Conservation (phyloP, 78 protist genomes). For the Carpediemonas membranifera region DNA sequence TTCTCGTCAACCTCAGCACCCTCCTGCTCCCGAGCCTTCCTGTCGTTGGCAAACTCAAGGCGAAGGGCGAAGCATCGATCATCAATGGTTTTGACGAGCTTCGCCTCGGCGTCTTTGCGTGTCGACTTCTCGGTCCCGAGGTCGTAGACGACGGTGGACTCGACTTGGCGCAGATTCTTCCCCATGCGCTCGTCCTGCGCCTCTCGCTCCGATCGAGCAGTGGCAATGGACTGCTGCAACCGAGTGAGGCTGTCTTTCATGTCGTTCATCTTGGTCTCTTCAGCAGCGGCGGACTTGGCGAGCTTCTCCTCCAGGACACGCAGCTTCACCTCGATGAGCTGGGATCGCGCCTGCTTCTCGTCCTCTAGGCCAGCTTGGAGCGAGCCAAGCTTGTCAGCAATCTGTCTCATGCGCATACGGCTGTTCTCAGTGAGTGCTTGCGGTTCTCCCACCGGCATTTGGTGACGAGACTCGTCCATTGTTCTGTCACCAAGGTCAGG, state of each 20-base stretch:
- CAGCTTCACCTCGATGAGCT: constrained; percentile 20
- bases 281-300: background rate
- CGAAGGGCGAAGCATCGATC: constrained; percentile 4
- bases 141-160: constrained; percentile 9
- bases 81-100: constrained; percentile 17
- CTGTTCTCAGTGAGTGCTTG: too few species aligned
- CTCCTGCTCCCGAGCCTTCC: constrained; percentile 7
- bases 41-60: constrained; percentile 6
- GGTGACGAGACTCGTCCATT: too few species aligned
- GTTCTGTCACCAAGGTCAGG: too few species aligned
- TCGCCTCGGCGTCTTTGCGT: constrained; percentile 25
- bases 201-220: constrained; percentile 10
- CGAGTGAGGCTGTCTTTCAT: constrained; percentile 8
- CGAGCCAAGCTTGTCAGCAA: constrained; percentile 12
- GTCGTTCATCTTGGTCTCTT: constrained; percentile 2
- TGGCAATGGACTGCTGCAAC: constrained; percentile 19
- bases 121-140: constrained; percentile 23
- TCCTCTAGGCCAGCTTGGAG: background rate
- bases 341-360: background rate
- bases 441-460: too few species aligned
- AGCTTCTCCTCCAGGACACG: constrained; percentile 17
- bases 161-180: constrained; percentile 33
- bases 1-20: background rate
- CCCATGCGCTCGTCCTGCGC: constrained; percentile 25
- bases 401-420: constrained; percentile 7